Base-by-base conservation (phyloP, 1,284 basidiomycete species). In the Gastroboletus turbinatus region DNA sequence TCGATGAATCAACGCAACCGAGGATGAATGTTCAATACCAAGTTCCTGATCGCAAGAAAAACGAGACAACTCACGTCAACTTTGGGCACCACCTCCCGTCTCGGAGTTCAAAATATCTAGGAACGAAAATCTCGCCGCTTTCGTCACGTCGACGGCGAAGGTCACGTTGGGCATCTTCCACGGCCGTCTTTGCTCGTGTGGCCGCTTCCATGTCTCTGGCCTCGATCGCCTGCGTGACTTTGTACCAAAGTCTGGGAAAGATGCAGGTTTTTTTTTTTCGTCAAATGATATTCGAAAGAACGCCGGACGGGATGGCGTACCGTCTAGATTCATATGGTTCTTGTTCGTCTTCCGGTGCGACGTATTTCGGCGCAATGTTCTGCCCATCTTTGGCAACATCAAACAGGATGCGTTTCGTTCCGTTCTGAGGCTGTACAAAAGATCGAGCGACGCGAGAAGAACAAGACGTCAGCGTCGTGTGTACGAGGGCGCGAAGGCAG, bases 121-220 rank as follows among this genome's bases (percentile, higher is more conserved):
- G 84, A 23, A 81, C 75, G 66, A 83, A 73, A 59, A 77, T 78
- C 58, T 85, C 79, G 3, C 88, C 87, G 10, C 75, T 82, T 68
- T 91, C 91, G 57, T 97, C 95, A 56, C 92, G 80, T 69, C 78
- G 76, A 63, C 81, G 83, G n/a, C 92, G 85, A 47, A 84, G 74
- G 63, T 96, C 92, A 50, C 96, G 82, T 73, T 99, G 96, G 30
- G 85, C 86, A 65, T 98, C 95, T 76, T 99, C 96, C 2, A 99
- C 94, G 14, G 81, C 82, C 0, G 85, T 84, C 79, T 99, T 99
- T 46, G 91, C 91, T 40, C 86, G 84, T 10, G 96, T 98, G 13
- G 97, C 97, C 25, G 86, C 89, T 65, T 95, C 93, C 89, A 98
- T 95, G 71, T 99, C 93, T 67, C 90, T 92, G 44, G 79, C 78